Evolutionary conservation across 805 yeast species (phyloP).

Genomic region (Wickerhamiella slavikovae): DNA sequence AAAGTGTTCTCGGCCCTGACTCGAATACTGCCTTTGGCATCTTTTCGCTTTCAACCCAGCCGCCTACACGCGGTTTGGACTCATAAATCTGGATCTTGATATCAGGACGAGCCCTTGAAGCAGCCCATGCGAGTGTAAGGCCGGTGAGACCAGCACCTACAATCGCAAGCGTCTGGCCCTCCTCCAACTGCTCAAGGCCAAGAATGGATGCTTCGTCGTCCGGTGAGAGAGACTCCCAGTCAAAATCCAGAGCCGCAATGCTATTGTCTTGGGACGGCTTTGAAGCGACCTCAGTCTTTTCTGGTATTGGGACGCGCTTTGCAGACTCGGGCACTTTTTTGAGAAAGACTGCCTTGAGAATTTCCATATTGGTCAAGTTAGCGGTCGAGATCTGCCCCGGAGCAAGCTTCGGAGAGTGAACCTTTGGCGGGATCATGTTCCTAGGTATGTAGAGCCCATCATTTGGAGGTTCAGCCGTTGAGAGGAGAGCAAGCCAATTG

Average conservation of each 20-base stretch:
- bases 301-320: background rate
- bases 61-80: conserved; percentile 37
- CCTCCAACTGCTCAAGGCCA: conserved; percentile 15
- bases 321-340: too few species aligned
- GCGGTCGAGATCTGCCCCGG: too few species aligned
- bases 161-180: conserved; percentile 33
- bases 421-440: background rate
- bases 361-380: too few species aligned
- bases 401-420: too few species aligned
- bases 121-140: conserved; percentile 26
- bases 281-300: background rate
- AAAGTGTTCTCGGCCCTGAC: conserved; percentile 77
- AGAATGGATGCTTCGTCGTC: conserved; percentile 13
- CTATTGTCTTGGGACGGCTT: background rate
- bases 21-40: conserved; percentile 26
- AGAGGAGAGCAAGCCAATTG: conserved; percentile 9
- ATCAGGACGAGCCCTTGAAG: conserved; percentile 60
- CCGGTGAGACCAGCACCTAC: conserved; percentile 87
- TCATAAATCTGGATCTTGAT: conserved; percentile 45
- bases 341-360: too few species aligned
- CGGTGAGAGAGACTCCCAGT: conserved; percentile 15
- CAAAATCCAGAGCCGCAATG: conserved; percentile 1
- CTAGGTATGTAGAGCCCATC: conserved; percentile 8
- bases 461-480: conserved; percentile 9
- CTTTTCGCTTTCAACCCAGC: conserved; percentile 42